These are phyloP conservation scores for Trichosporon faecale DNA, from an alignment of 1,284 basidiomycete species.

Conservation along the genomic window DNA sequence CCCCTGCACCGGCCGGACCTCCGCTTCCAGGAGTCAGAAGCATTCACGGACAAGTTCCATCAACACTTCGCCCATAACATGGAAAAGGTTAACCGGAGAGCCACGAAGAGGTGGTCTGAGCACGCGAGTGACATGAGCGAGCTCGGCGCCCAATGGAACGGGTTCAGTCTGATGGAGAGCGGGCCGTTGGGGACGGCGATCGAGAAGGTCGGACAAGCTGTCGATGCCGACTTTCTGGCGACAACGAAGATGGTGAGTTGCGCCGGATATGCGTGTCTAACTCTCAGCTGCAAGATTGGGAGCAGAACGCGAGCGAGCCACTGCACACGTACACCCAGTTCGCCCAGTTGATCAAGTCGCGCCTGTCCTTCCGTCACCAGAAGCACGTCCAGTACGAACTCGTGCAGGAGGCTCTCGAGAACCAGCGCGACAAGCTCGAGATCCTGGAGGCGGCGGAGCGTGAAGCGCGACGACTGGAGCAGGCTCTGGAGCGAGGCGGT, in stretches of 20 bases:
- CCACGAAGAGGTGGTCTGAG: slow-evolving; percentile 92
- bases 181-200: slow-evolving; percentile 45
- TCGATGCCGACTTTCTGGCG: slow-evolving; percentile 89
- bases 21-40: slow-evolving; percentile 91
- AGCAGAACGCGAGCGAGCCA: slow-evolving; percentile 91
- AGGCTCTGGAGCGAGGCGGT: slow-evolving; percentile 63
- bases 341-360: slow-evolving; percentile 85
- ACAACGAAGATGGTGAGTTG: slow-evolving; percentile 74
- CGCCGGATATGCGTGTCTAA: slow-evolving; percentile 6
- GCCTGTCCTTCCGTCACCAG: slow-evolving; percentile 91
- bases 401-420: slow-evolving; percentile 85
- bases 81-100: slow-evolving; percentile 91
- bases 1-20: slow-evolving; percentile 84
- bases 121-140: slow-evolving; percentile 87
- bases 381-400: slow-evolving; percentile 98
- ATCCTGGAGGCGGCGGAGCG: slow-evolving; percentile 88
- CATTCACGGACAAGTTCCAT: slow-evolving; percentile 94
- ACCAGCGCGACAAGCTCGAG: slow-evolving; percentile 79
- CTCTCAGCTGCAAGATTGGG: slow-evolving; percentile 77
- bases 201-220: slow-evolving; percentile 72
- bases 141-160: slow-evolving; percentile 91
- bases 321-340: slow-evolving; percentile 95
- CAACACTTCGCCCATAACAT: slow-evolving; percentile 84
- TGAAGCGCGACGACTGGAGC: slow-evolving; percentile 83
- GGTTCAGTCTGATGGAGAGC: slow-evolving; percentile 74